Evolutionary conservation across 805 yeast species (phyloP).

Genomic region (Yueomyces sp.): DNA sequence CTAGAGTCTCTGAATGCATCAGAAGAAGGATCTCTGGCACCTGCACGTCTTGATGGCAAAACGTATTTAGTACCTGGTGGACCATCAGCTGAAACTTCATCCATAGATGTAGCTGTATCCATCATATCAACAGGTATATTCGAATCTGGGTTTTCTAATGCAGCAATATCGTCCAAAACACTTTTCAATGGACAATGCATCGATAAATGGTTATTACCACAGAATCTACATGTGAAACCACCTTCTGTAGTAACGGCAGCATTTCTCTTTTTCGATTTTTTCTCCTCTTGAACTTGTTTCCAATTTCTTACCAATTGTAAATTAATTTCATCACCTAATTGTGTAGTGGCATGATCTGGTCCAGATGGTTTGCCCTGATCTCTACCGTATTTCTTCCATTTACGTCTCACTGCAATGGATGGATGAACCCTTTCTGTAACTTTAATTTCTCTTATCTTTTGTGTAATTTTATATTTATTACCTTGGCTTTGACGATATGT

Average conservation of each 20-base stretch:
- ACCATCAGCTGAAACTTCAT: constrained; percentile 21
- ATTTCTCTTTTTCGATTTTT: constrained; percentile 33
- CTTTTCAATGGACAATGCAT: constrained; percentile 93
- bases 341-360: constrained; percentile 80
- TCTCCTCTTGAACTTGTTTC: constrained; percentile 67
- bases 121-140: constrained; percentile 22
- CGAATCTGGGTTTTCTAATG: constrained; percentile 21
- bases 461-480: constrained; percentile 77
- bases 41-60: constrained; percentile 42
- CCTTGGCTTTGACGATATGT: constrained; percentile 68
- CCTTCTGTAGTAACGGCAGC: constrained; percentile 32
- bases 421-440: constrained; percentile 77
- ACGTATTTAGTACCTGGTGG: constrained; percentile 35
- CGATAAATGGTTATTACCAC: constrained; percentile 92
- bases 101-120: constrained; percentile 17
- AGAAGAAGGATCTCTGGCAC: constrained; percentile 28
- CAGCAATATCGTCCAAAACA: constrained; percentile 46
- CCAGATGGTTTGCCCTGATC: constrained; percentile 67
- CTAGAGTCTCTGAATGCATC: constrained; percentile 31
- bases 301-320: constrained; percentile 63
- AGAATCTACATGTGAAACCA: constrained; percentile 60
- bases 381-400: constrained; percentile 80
- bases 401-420: constrained; percentile 72
- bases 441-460: constrained; percentile 62
- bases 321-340: constrained; percentile 72